Evolutionary conservation across 2,329 filamentous ascomycete species (phyloP), one percentile per base, ranked within the genome.

Genomic region (Leptographium lundbergii): DNA sequence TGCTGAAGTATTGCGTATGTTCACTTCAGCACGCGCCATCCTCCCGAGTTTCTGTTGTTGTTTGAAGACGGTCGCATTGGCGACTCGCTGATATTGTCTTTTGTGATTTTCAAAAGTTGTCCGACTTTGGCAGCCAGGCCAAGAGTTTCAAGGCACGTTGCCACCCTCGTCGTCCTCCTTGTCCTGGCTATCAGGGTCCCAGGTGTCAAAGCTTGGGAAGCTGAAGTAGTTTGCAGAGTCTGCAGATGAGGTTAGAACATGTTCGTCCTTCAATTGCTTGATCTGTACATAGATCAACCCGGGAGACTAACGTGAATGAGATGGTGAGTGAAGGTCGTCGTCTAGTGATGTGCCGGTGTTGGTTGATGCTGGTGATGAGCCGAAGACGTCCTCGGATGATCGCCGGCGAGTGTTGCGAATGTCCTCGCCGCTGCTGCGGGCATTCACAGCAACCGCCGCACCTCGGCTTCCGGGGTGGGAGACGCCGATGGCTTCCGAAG

Each of bases 201-300:
- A 88, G 61, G 82, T 79, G 66, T 89, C 86, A 69, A 88, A 88
- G 69, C 81, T 86, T 19, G 86, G 86, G 68, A 89, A 89, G 74
- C 85, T 88, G 67, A 87, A 84, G 71, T 89, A 89, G 62, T 81
- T 80, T 59, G 75, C 79, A 66, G 73, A 71, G 56, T 70, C 70
- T 72, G 59, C 17, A 4, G 34, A 42, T 59, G 25, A 36, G 42
- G 3, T 54, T 9, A 34, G 25, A 10, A 14, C 6, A 3, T 10
- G 50, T 34, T 22, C 13, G 36, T 39, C 14, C 36, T 39, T 14
- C 14, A 17, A 17, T 39, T 17, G 14, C 6, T 17, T 34, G 32
- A 34, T 34, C 32, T 11, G 32, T 34, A 34, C 9, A 11, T 9
- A 1, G 32, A 34, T 10, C 3, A 34, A 10, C 6, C 32, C 1